These are phyloP conservation scores for Coemansia sp. DNA, from an alignment of 192 early-diverging fungal genomes.

Conservation along the genomic window DNA sequence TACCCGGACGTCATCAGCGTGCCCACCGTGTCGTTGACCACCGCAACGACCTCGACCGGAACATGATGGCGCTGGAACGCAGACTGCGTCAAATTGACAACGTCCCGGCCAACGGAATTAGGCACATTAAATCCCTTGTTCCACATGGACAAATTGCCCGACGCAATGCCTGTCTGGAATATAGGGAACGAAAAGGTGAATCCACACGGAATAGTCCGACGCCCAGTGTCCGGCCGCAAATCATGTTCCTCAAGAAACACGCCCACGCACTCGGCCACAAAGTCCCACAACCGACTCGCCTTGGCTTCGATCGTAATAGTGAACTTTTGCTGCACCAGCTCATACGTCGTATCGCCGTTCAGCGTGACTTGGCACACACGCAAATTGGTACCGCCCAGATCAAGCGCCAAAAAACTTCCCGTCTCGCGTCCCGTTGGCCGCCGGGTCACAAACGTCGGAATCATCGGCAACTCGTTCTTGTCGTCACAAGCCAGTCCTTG, in stretches of 20 bases:
- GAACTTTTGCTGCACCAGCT: conserved; percentile 72
- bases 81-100: conserved; percentile 77
- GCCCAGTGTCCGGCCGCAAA: conserved; percentile 26
- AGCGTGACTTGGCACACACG: conserved; percentile 83
- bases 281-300: conserved; percentile 62
- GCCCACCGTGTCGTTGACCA: conserved; percentile 96
- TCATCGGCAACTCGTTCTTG: conserved; percentile 72
- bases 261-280: conserved; percentile 57
- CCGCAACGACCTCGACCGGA: conserved; percentile 76
- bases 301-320: conserved; percentile 75
- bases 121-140: conserved; percentile 86
- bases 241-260: conserved; percentile 52
- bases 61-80: conserved; percentile 69
- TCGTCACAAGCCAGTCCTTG: conserved; percentile 61
- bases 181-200: conserved; percentile 98
- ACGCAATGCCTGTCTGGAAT: conserved; percentile 75
- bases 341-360: conserved; percentile 68
- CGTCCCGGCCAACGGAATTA: conserved; percentile 77
- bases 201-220: conserved; percentile 60
- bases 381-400: conserved; percentile 95
- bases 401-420: conserved; percentile 86
- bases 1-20: conserved; percentile 90
- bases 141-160: conserved; percentile 65
- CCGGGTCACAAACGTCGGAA: conserved; percentile 84
- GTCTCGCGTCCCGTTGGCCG: conserved; percentile 82